Evolutionary conservation across 495 filamentous ascomycete species (phyloP).

Genomic region (Aspergillus steynii): DNA sequence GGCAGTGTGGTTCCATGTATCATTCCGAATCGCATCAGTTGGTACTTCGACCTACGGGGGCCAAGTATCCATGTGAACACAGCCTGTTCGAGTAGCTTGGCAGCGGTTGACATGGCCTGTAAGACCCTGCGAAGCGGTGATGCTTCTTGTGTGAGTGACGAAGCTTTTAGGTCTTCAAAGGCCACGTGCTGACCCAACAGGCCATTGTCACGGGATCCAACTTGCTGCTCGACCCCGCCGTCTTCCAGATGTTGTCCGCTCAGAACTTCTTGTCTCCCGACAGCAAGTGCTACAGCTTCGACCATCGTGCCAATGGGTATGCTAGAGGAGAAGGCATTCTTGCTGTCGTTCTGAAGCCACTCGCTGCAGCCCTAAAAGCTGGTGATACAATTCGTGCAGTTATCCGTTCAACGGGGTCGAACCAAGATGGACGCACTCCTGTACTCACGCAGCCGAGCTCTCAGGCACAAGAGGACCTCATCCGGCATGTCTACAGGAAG

Average conservation of each 20-base stretch:
- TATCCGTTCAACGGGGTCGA: constrained; percentile 34
- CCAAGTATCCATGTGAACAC: constrained; percentile 49
- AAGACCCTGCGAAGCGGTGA: constrained; percentile 36
- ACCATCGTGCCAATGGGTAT: constrained; percentile 40
- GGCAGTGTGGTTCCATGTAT: constrained; percentile 9
- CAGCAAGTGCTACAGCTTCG: constrained; percentile 32
- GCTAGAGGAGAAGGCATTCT: constrained; percentile 45
- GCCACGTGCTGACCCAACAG: constrained; percentile 4
- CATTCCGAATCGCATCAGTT: constrained; percentile 43
- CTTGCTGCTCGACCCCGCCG: constrained; percentile 26
- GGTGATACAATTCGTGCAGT: constrained; percentile 45
- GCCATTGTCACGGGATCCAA: constrained; percentile 31
- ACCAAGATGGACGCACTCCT: constrained; percentile 35
- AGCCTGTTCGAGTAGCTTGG: constrained; percentile 48
- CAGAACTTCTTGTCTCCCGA: constrained; percentile 34
- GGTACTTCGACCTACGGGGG: constrained; percentile 48
- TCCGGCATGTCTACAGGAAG: constrained; percentile 49
- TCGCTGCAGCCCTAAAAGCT: constrained; percentile 35
- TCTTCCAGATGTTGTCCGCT: constrained; percentile 19
- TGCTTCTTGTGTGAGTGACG: constrained; percentile 8
- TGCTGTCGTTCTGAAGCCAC: constrained; percentile 36
- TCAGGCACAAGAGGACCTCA: constrained; percentile 53
- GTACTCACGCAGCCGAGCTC: constrained; percentile 60
- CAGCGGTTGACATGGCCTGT: constrained; percentile 43
- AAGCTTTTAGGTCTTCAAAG: neutral